Conservation (phyloP, 2,329 filamentous ascomycete genomes). For the Aspergillaceae sp. region DNA sequence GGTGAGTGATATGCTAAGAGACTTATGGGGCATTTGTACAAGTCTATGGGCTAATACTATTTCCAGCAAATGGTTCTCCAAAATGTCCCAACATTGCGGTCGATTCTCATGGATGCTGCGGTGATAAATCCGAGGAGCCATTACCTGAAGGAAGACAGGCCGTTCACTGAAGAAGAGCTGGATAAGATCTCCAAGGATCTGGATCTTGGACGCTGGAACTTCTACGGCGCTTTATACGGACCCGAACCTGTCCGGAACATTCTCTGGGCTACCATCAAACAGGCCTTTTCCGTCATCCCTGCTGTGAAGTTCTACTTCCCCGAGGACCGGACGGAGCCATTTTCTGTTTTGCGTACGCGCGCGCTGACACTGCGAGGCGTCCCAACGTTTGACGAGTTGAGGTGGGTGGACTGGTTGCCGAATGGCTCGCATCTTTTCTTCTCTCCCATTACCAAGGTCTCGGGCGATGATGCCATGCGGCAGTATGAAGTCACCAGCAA, state of each 20-base stretch:
- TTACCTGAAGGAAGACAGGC: slow-evolving; percentile 18
- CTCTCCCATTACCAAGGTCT: slow-evolving; percentile 44
- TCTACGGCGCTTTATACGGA: slow-evolving; percentile 42
- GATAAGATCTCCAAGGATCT: slow-evolving; percentile 35
- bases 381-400: slow-evolving; percentile 26
- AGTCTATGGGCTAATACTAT: not conserved
- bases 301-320: slow-evolving; percentile 39
- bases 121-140: slow-evolving; percentile 34
- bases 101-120: slow-evolving; percentile 39
- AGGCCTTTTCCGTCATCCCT: slow-evolving; percentile 34
- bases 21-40: slow-evolving; percentile 1
- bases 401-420: slow-evolving; percentile 45
- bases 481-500: slow-evolving; percentile 38
- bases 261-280: slow-evolving; percentile 35
- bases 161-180: slow-evolving; percentile 33
- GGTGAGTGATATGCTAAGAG: not conserved
- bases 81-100: slow-evolving; percentile 41
- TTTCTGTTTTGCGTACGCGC: slow-evolving; percentile 22
- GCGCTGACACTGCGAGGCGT: slow-evolving; percentile 16
- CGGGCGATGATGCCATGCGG: slow-evolving; percentile 39
- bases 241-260: slow-evolving; percentile 24
- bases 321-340: slow-evolving; percentile 27
- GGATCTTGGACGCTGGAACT: slow-evolving; percentile 42
- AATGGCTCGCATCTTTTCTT: slow-evolving; percentile 48
- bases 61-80: slow-evolving; percentile 35